Conservation (phyloP, 2,329 filamentous ascomycete genomes). For the Myrmaecium sp. region DNA sequence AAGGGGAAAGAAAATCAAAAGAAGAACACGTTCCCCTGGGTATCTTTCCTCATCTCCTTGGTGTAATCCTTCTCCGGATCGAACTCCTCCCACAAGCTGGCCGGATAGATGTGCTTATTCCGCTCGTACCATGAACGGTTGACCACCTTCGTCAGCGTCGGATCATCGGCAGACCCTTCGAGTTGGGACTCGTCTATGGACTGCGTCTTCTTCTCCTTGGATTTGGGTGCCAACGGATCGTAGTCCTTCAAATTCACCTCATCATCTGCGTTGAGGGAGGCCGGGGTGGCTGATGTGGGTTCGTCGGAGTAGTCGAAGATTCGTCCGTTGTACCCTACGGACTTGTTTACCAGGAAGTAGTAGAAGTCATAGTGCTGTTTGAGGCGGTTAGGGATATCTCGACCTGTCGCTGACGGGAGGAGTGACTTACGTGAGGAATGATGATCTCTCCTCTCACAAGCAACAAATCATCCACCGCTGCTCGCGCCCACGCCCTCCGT, state of each 20-base stretch:
- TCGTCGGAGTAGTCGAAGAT: constrained; percentile 61
- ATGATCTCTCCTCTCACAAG: constrained; percentile 81
- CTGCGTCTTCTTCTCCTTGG: constrained; percentile 16
- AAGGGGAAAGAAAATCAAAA: too few species aligned
- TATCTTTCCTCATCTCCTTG: constrained; percentile 61
- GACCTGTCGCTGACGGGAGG: background rate
- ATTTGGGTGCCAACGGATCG: constrained; percentile 24
- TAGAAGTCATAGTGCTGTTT: constrained; percentile 90
- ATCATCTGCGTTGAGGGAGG: constrained; percentile 7
- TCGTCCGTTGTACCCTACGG: constrained; percentile 51
- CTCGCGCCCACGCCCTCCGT: constrained; percentile 72
- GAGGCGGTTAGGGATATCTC: constrained; percentile 1
- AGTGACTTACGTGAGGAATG: constrained; percentile 66
- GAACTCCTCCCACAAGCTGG: constrained; percentile 90
- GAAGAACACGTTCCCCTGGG: constrained; percentile 86
- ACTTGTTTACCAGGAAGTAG: constrained; percentile 87
- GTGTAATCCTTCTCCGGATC: constrained; percentile 78
- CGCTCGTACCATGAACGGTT: constrained; percentile 92
- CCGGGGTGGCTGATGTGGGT: constrained; percentile 25
- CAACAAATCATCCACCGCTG: constrained; percentile 91
- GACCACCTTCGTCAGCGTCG: constrained; percentile 76
- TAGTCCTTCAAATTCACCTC: constrained; percentile 14
- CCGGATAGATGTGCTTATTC: constrained; percentile 97
- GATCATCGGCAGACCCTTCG: constrained; percentile 66
- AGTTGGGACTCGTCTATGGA: constrained; percentile 21